phyloP scores from a whole-genome alignment of 805 yeast genomes.

The Suhomyces pyralidae region DNA sequence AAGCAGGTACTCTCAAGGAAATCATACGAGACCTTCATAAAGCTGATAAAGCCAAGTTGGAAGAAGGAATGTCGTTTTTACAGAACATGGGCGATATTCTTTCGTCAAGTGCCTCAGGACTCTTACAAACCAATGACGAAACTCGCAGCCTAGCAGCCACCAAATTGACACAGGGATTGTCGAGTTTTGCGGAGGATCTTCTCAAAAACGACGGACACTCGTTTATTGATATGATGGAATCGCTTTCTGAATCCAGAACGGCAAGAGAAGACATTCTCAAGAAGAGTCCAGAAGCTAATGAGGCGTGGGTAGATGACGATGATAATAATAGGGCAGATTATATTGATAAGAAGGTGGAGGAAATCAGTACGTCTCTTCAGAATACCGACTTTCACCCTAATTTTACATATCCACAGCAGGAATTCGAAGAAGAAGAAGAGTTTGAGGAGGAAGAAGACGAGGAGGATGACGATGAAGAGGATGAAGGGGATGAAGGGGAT shows the following conservation, averaged over 20 bases:
- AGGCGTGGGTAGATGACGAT: conserved; percentile 22
- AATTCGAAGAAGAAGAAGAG: neutral
- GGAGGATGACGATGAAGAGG: conserved; percentile 8
- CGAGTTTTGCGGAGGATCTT: conserved; percentile 69
- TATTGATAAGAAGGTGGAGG: neutral
- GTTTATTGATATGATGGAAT: conserved; percentile 77
- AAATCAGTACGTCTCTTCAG: neutral
- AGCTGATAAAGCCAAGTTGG: conserved; percentile 24
- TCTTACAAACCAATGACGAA: conserved; percentile 1
- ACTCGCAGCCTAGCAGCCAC: conserved; percentile 13
- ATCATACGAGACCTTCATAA: conserved; percentile 24
- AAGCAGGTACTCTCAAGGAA: conserved; percentile 24
- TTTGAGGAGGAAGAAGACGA: conserved; percentile 32
- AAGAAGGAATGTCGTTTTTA: conserved; percentile 22
- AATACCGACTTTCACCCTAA: neutral
- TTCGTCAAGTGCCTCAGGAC: conserved; percentile 9
- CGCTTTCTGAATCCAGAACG: conserved; percentile 53
- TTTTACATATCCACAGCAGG: neutral
- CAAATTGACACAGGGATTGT: conserved; percentile 24
- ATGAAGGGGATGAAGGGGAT: conserved; percentile 3
- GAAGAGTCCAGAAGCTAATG: conserved; percentile 7
- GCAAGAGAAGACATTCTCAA: conserved; percentile 26
- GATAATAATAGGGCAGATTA: conserved; percentile 6
- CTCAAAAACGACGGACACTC: conserved; percentile 74
- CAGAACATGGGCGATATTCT: conserved; percentile 23